Conservation (phyloP, 2,329 filamentous ascomycete species). For the Bipolaris sorokiniana region DNA sequence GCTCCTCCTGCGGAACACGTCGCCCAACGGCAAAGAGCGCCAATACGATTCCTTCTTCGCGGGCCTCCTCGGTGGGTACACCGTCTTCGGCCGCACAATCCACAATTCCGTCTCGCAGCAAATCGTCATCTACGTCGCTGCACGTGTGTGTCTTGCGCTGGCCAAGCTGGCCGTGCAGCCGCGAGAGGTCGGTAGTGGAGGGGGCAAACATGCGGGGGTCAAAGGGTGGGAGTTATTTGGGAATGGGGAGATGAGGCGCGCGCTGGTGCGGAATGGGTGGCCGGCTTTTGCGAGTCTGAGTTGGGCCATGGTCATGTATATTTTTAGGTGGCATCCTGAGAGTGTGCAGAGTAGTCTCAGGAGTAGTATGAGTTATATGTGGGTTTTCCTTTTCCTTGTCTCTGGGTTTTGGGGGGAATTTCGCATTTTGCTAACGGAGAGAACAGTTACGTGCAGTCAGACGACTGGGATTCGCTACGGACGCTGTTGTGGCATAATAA, state of each 20-base stretch:
- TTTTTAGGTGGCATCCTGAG: slow-evolving; percentile 91
- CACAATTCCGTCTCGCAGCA: slow-evolving; percentile 88
- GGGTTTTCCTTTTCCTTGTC: slow-evolving; percentile 58
- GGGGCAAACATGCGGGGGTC: slow-evolving; percentile 12
- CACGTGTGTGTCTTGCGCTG: slow-evolving; percentile 82
- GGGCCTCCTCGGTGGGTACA: slow-evolving; percentile 86
- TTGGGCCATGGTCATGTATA: slow-evolving; percentile 94
- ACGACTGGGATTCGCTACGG: slow-evolving; percentile 84
- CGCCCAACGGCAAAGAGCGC: slow-evolving; percentile 62
- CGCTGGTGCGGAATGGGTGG: slow-evolving; percentile 72
- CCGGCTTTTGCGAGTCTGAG: slow-evolving; percentile 87
- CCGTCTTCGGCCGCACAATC: slow-evolving; percentile 83
- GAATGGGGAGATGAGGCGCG: slow-evolving; percentile 46
- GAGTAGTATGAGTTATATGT: slow-evolving; percentile 98
- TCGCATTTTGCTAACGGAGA: slow-evolving; percentile 21
- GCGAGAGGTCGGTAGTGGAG: slow-evolving; percentile 46
- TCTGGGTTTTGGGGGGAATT: no score
- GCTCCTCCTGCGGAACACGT: slow-evolving; percentile 70
- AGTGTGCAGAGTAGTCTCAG: slow-evolving; percentile 88
- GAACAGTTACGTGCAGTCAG: slow-evolving; percentile 74
- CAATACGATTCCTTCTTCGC: slow-evolving; percentile 85
- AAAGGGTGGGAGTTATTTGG: slow-evolving; percentile 51
- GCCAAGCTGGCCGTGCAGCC: slow-evolving; percentile 82
- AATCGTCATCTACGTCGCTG: slow-evolving; percentile 98
- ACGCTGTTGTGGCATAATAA: slow-evolving; percentile 88